phyloP scores from a whole-genome alignment of 352 stramenopile genomes.

The Globisporangium alternatum region DNA sequence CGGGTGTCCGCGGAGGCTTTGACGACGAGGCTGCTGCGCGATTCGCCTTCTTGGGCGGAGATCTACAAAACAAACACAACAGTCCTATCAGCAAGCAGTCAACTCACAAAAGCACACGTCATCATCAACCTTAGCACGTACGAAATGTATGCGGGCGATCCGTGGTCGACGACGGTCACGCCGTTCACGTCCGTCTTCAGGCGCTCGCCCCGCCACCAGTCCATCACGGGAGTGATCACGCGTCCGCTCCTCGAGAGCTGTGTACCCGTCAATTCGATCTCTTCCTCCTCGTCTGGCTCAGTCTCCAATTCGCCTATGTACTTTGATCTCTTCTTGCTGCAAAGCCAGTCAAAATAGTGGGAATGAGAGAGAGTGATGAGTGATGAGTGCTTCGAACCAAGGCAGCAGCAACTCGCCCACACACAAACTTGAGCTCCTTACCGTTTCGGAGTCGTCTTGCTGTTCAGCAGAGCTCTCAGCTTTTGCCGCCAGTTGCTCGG shows the following conservation, averaged over 20 bases:
- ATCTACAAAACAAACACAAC: background rate
- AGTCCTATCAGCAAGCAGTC: background rate
- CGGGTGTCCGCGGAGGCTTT: slow-evolving; percentile 12
- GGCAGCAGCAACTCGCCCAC: background rate
- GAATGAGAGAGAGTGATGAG: background rate
- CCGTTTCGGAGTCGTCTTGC: slow-evolving; percentile 7
- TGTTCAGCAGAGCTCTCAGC: slow-evolving; percentile 12
- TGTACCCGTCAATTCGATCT: background rate
- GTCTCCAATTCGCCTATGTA: background rate
- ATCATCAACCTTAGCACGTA: slow-evolving; percentile 10
- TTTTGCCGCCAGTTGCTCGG: slow-evolving; percentile 37
- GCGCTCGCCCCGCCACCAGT: slow-evolving; percentile 47
- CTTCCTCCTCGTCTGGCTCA: slow-evolving; percentile 7
- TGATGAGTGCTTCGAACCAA: background rate
- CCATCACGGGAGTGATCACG: slow-evolving; percentile 35
- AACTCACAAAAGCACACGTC: background rate
- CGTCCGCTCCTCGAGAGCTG: slow-evolving; percentile 24
- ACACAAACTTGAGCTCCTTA: background rate
- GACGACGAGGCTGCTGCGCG: background rate
- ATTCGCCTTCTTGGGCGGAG: background rate
- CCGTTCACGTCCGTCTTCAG: slow-evolving; percentile 20
- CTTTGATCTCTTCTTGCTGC: background rate
- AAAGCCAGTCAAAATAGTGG: background rate
- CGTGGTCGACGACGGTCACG: slow-evolving; percentile 21
- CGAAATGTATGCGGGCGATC: slow-evolving; percentile 26